Percentiles rank a stretch among this genome's conserved stretches.
These are phyloP conservation scores for Podaxis rugospora DNA, from an alignment of 768 basidiomycete species.

Conservation along the genomic window DNA sequence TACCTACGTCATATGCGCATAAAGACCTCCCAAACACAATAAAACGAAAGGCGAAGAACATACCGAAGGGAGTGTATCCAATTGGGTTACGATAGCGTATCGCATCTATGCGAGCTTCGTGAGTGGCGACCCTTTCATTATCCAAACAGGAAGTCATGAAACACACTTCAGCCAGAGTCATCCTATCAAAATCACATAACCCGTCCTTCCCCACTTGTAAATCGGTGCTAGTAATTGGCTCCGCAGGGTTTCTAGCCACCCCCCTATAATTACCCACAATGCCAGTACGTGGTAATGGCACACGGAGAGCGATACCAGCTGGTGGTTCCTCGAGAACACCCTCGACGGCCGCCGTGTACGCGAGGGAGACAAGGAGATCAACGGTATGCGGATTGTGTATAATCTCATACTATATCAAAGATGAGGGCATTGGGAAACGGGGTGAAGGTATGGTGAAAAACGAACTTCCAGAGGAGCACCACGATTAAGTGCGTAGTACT, in stretches of 20 bases:
- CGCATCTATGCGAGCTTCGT: conserved; percentile 37
- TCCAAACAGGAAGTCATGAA: not conserved
- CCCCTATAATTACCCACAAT: not conserved
- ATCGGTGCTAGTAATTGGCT: not conserved
- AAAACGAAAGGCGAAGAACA: conserved; percentile 11
- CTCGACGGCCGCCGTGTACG: conserved; percentile 53
- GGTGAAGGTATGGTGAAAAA: conserved; percentile 2
- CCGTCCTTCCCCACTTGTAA: conserved; percentile 27
- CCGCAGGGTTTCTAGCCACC: not conserved
- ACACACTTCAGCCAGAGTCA: conserved; percentile 33
- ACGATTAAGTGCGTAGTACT: conserved; percentile 60
- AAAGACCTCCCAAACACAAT: not conserved
- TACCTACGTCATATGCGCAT: conserved; percentile 28
- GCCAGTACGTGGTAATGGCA: conserved; percentile 32
- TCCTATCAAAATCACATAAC: conserved; percentile 49
- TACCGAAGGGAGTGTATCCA: conserved; percentile 47
- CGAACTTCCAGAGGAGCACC: conserved; percentile 65
- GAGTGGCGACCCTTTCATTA: not conserved
- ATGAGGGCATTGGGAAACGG: not conserved
- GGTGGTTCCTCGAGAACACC: conserved; percentile 53
- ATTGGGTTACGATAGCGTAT: conserved; percentile 33
- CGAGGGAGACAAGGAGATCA: conserved; percentile 63
- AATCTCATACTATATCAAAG: conserved; percentile 56
- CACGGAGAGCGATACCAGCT: conserved; percentile 54
- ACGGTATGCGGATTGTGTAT: conserved; percentile 58